Evolutionary conservation across 805 yeast species (phyloP).

Genomic region (Nakazawaea wickerhamii): DNA sequence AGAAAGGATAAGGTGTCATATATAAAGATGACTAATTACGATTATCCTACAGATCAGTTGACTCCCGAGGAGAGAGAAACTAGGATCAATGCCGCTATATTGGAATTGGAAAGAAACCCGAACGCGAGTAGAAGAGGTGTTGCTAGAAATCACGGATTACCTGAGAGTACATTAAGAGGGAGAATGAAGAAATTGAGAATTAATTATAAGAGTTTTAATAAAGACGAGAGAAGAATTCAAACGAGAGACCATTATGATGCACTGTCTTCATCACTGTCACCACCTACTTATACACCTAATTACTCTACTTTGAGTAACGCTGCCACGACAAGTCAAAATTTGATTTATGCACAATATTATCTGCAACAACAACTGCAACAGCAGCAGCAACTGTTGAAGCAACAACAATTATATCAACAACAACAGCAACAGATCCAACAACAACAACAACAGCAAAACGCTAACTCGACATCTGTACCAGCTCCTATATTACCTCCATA

Average conservation of each 20-base stretch:
- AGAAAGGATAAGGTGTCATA: too few species aligned
- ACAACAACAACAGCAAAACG: constrained; percentile 1
- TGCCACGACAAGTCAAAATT: constrained; percentile 1
- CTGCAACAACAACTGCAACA: constrained; percentile 3
- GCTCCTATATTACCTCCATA: constrained; percentile 6
- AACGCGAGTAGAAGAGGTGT: constrained; percentile 12
- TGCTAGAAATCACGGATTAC: constrained; percentile 12
- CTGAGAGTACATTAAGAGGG: constrained; percentile 12
- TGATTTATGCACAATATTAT: constrained; percentile 5
- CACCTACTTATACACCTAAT: neutral
- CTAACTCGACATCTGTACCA: constrained; percentile 2
- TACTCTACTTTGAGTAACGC: neutral
- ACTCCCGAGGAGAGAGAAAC: constrained; percentile 11
- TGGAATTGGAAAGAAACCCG: constrained; percentile 12
- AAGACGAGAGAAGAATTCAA: neutral
- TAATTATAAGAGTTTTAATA: constrained; percentile 8
- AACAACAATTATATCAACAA: neutral
- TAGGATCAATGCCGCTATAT: constrained; percentile 9
- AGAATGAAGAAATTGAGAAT: constrained; percentile 11
- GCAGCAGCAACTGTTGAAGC: neutral
- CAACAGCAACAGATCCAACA: constrained; percentile 3
- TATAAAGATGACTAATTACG: constrained; percentile 4
- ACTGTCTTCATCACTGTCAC: neutral
- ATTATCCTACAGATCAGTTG: constrained; percentile 6
- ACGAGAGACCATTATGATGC: neutral